Percentiles rank a stretch among this genome's conserved stretches.
These are phyloP conservation scores for Aphanomyces cochlioides DNA, from an alignment of 352 stramenopile species.

Conservation along the genomic window DNA sequence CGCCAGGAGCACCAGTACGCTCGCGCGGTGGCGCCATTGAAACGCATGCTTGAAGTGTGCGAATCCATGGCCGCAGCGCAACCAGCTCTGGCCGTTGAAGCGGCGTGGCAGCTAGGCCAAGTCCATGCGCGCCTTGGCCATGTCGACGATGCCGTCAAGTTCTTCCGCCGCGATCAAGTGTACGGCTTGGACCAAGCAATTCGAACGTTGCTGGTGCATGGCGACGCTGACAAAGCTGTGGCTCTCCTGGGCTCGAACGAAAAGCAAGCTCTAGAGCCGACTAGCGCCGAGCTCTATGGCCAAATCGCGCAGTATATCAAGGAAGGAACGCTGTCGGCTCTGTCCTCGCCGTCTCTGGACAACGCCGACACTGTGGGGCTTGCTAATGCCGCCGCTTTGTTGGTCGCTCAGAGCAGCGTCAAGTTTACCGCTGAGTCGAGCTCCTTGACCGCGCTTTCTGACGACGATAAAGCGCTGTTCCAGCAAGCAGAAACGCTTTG, in stretches of 20 bases:
- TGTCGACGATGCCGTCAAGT: neutral
- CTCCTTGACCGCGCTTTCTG: neutral
- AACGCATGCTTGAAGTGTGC: slow-evolving; percentile 29
- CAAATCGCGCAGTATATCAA: neutral
- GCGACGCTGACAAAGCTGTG: neutral
- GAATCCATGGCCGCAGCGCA: slow-evolving; percentile 10
- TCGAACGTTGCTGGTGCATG: slow-evolving; percentile 4
- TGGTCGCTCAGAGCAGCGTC: neutral
- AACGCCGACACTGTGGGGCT: neutral
- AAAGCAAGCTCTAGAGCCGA: neutral
- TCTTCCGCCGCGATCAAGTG: slow-evolving; percentile 9
- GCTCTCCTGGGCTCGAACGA: neutral
- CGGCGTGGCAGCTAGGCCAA: slow-evolving; percentile 24
- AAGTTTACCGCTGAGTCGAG: neutral
- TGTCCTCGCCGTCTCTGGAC: neutral
- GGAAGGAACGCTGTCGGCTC: neutral
- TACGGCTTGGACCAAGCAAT: slow-evolving; percentile 19
- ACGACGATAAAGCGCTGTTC: neutral
- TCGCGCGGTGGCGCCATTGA: slow-evolving; percentile 18
- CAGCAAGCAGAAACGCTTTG: neutral
- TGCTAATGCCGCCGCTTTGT: neutral
- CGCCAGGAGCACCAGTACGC: neutral
- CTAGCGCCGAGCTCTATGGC: neutral
- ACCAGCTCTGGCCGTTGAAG: slow-evolving; percentile 18
- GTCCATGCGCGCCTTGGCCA: slow-evolving; percentile 22